Base-by-base conservation (phyloP, 2,329 filamentous ascomycete species). In the Sclerotinia glacialis region DNA sequence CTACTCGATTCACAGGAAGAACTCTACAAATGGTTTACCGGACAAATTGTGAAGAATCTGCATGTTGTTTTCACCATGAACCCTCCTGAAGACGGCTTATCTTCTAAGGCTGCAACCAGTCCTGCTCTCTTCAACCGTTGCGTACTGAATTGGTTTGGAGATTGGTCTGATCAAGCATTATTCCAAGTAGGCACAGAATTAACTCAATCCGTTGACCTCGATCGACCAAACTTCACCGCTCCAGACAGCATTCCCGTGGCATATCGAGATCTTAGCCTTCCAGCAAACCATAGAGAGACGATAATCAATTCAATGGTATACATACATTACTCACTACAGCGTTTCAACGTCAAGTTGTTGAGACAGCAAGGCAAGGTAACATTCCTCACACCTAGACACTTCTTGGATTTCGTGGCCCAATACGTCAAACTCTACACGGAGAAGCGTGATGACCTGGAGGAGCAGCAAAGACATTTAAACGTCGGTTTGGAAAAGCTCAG, bases 61-160 rank as follows among this genome's bases (percentile, higher is more conserved):
- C 95, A 99, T 75, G 95, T 99, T 58, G 95, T 99, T 28, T 99
- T 99, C 78, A 99, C 95, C 3, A 99, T 99, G 95, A 99, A 99
- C 78, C 95, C 95, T 18, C 96, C 95, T 0, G 92, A 97, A 76
- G 95, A 95, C 73, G 94, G 95, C 0, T 81, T 99, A 11, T 95
- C 92, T 1, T 97, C 93, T 42, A 98, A 97, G 81, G 95, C 95
- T 66, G 96, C 95, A 37, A 99, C 96, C 3, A 97, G 93, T 85
- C 95, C 95, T 68, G 95, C 95, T 50, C 81, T 99, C 75, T 99
- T 99, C 89, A 99, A 99, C 82, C 90, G 95, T 84, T 99, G 95
- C 77, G 95, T 99, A 59, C 89, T 99, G 73, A 99, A 99, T 80
- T 99, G 95, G 95, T 97, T 99, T 77, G 95, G 95, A 71, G 95